These are phyloP conservation scores for Plasmodium billcollinsi DNA, from an alignment of 169 alveolate species.

Conservation along the genomic window DNA sequence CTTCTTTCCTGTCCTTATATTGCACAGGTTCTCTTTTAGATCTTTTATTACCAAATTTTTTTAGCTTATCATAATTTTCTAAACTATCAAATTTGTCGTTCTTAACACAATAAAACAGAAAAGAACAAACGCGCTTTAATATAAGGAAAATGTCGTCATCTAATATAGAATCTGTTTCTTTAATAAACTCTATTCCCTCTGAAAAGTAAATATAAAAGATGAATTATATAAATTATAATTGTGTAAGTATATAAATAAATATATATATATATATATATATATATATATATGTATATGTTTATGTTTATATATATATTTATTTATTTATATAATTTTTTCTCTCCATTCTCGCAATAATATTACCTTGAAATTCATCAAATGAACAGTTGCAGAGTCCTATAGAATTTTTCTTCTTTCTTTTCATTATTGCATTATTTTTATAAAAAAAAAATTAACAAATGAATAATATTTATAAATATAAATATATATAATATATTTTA, in stretches of 20 bases:
- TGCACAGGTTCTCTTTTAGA: neutral
- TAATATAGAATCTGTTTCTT: conserved; percentile 83
- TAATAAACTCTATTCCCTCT: conserved; percentile 60
- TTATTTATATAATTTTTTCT: neutral
- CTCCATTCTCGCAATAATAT: neutral
- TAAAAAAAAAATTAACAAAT: neutral
- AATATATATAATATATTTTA: neutral
- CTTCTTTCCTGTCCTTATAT: neutral
- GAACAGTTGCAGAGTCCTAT: conserved; percentile 67
- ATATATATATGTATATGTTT: neutral
- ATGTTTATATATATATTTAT: neutral
- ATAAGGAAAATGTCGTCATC: conserved; percentile 84
- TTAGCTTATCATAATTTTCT: conserved; percentile 9
- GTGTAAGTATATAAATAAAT: neutral
- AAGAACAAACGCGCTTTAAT: conserved; percentile 82
- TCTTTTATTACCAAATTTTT: neutral
- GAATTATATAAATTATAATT: neutral
- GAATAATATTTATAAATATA: neutral
- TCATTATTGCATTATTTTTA: conserved; percentile 34
- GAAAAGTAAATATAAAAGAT: neutral
- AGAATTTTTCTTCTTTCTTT: conserved; percentile 17
- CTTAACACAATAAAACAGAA: conserved; percentile 74
- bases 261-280: neutral
- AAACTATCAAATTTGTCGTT: conserved; percentile 51
- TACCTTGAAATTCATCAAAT: conserved; percentile 61